phyloP scores from a whole-genome alignment of 2,329 filamentous ascomycete species.

The Arthrobotrys iridis region DNA sequence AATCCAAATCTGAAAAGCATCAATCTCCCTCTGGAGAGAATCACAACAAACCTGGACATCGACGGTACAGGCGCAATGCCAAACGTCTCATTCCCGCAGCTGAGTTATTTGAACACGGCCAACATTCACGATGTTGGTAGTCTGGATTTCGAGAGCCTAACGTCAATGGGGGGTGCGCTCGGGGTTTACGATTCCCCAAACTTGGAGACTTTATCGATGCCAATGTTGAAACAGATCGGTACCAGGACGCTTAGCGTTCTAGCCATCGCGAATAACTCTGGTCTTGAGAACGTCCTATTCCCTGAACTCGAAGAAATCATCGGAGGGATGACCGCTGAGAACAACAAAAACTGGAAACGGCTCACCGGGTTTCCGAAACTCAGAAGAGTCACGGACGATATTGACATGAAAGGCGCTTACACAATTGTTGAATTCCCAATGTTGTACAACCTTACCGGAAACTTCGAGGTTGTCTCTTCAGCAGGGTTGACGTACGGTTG shows the following conservation, averaged over 20 bases:
- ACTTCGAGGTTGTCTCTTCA: constrained; percentile 28
- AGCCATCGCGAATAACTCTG: constrained; percentile 46
- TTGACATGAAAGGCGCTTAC: constrained; percentile 36
- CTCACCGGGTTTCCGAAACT: constrained; percentile 43
- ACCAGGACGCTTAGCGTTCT: constrained; percentile 40
- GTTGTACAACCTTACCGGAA: constrained; percentile 49
- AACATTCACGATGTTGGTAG: constrained; percentile 44
- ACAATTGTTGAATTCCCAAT: constrained; percentile 41
- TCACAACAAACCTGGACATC: constrained; percentile 46
- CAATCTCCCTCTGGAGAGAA: constrained; percentile 19
- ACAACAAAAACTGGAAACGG: constrained; percentile 41
- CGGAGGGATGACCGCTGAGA: constrained; percentile 36
- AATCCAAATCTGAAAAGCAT: constrained; percentile 46
- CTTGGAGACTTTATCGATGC: constrained; percentile 21
- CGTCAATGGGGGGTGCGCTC: constrained; percentile 37
- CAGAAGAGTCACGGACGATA: constrained; percentile 34
- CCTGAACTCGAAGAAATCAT: constrained; percentile 36
- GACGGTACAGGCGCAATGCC: constrained; percentile 30
- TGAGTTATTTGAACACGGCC: constrained; percentile 43
- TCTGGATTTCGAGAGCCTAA: constrained; percentile 24
- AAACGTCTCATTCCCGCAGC: constrained; percentile 34
- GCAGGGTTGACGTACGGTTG: constrained; percentile 27
- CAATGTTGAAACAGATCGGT: constrained; percentile 33
- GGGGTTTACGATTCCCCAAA: constrained; percentile 43
- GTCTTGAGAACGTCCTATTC: constrained; percentile 25